Evolutionary conservation across 495 filamentous ascomycete species (phyloP), one percentile per base, ranked within the genome.

Genomic region (Penicillium silybi): DNA sequence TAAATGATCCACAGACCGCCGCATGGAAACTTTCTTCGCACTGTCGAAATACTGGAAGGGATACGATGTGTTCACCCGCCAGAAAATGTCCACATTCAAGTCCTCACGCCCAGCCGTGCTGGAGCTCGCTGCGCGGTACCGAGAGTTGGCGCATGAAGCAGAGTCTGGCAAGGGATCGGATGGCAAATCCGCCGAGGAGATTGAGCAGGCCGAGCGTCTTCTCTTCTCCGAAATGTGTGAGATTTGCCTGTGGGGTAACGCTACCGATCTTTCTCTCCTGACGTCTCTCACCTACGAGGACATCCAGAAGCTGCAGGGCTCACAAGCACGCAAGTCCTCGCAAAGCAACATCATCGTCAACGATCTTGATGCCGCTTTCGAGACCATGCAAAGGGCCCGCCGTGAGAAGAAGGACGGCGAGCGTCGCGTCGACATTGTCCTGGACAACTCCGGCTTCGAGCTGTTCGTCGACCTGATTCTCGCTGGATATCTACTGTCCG

Each of bases 191-290:
- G 25, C 72, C 15, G 68, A 80, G 47, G 69, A 86, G 54, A 41
- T 79, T 46, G 85, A 85, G 22, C 78, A 88, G 52, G 85, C 87
- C 0, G 87, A 95, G 54, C 79, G 80, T 54, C 63, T 91, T 1
- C 68, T 97, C 16, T 98, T 98, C 68, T 80, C 74, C 3, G 93
- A 97, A 67, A 95, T 97, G 86, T 92, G 85, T 70, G 90, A 97
- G 73, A 93, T 97, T 56, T 97, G 93, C 62, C 80, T 97, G 17
- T 97, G 93, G 93, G 95, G 93, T 8, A 97, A 98, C 68, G 93
- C 95, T 4, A 97, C 92, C 0, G 95, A 97, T 58, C 78, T 97
- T 16, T 95, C 89, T 0, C 86, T 97, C 37, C 75, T 97, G 34
- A 96, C 91, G 0, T 88, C 82, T 53, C 81, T 97, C 46, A 88